Conservation (phyloP, 257 asterid genomes). For the Fraxinus cuspidata region DNA sequence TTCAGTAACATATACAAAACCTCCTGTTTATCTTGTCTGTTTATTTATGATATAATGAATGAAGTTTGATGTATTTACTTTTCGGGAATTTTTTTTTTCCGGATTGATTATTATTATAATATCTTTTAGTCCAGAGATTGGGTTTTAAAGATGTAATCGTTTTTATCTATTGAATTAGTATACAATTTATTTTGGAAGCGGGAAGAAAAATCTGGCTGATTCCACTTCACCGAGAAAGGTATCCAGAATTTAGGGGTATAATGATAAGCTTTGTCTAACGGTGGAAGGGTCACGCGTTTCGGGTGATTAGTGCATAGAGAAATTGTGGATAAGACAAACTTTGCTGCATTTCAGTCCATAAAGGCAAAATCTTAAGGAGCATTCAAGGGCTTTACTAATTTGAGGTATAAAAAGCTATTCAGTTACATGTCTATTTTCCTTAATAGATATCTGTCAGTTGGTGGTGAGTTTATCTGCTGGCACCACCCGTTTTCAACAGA, state of each 20-base stretch:
- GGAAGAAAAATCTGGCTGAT: constrained; percentile 13
- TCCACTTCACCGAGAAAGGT: constrained; percentile 28
- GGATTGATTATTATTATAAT: constrained; percentile 11
- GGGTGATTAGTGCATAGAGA: constrained; percentile 28
- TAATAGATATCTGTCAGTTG: neutral
- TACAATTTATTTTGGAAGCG: constrained; percentile 18
- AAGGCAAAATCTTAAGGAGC: constrained; percentile 27
- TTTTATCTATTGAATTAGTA: constrained; percentile 18
- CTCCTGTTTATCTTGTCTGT: neutral
- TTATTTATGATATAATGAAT: neutral
- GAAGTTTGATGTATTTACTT: constrained; percentile 17
- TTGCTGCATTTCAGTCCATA: constrained; percentile 35
- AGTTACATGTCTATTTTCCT: constrained; percentile 14
- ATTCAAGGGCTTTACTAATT: constrained; percentile 27
- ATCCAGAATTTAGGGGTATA: constrained; percentile 32
- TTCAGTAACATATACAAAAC: neutral
- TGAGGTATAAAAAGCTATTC: constrained; percentile 21
- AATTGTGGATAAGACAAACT: constrained; percentile 28
- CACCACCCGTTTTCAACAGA: constrained; percentile 25
- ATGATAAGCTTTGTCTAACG: constrained; percentile 26
- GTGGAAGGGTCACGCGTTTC: constrained; percentile 29
- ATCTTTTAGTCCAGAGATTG: constrained; percentile 2
- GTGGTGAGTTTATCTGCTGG: constrained; percentile 4
- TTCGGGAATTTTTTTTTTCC: neutral
- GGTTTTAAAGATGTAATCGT: constrained; percentile 16